A percentile compares a stretch with the other conserved stretches of the same genome.
Conservation (phyloP, 2,329 filamentous ascomycete species). For the Trichoderma citrinoviride region DNA sequence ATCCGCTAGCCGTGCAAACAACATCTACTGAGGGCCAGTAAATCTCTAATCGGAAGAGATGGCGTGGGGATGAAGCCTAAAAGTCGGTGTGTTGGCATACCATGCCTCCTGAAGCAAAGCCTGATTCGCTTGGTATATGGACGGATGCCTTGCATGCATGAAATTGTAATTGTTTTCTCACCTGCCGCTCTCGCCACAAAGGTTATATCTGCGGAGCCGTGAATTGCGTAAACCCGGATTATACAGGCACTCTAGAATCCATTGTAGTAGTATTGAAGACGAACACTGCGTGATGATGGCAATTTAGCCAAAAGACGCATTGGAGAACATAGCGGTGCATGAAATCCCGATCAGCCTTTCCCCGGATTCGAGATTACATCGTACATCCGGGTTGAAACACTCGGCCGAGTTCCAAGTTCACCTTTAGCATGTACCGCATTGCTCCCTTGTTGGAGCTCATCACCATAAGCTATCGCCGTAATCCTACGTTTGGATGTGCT, state of each 20-base stretch:
- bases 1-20: neutral
- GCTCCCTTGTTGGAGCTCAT: neutral
- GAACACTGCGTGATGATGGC: no score
- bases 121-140: neutral
- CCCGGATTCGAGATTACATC: neutral
- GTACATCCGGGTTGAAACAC: neutral
- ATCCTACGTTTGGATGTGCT: neutral
- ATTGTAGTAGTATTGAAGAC: neutral
- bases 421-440: neutral
- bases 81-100: slow-evolving; percentile 3
- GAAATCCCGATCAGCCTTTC: neutral
- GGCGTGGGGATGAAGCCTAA: neutral
- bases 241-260: no score
- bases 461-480: neutral
- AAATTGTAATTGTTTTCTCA: neutral
- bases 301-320: no score
- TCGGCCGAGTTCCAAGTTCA: neutral
- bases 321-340: neutral
- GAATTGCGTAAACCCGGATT: no score
- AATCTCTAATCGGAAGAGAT: neutral
- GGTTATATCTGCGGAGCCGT: neutral
- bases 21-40: neutral
- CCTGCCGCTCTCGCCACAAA: neutral
- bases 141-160: slow-evolving; percentile 3
- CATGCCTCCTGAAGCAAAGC: neutral